Conservation (phyloP, 257 asterid genomes). For the Verbascum thapsus region DNA sequence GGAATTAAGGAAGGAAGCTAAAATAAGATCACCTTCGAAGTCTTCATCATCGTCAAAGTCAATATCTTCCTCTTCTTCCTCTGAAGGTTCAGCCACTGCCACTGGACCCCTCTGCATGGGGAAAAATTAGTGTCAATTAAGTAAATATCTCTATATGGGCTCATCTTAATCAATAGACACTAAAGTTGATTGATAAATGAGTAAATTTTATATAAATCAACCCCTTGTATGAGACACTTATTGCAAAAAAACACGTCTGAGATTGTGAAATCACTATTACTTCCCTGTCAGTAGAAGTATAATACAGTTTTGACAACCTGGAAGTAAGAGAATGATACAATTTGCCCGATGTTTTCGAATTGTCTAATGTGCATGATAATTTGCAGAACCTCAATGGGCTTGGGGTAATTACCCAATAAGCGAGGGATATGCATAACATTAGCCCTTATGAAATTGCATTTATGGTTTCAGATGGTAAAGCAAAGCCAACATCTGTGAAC, state of each 20-base stretch:
- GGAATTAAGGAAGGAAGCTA: constrained; percentile 8
- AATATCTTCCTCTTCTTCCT: constrained; percentile 76
- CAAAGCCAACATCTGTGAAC: neutral
- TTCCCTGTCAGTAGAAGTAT: too few relatives aligned
- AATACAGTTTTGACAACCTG: too few relatives aligned
- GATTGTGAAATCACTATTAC: too few relatives aligned
- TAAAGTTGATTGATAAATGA: too few relatives aligned
- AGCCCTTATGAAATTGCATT: neutral
- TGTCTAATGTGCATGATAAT: too few relatives aligned
- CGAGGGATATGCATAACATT: neutral
- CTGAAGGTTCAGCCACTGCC: constrained; percentile 65
- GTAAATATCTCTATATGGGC: constrained; percentile 14
- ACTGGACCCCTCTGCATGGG: constrained; percentile 69
- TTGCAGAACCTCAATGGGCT: too few relatives aligned
- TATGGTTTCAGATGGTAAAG: neutral
- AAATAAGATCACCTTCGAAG: constrained; percentile 63
- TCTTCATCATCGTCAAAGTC: constrained; percentile 92
- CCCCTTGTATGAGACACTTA: too few relatives aligned
- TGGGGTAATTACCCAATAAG: too few relatives aligned
- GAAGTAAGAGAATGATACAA: too few relatives aligned
- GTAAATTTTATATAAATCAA: too few relatives aligned
- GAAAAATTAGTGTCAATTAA: constrained; percentile 15
- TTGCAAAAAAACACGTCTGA: too few relatives aligned
- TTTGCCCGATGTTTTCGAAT: too few relatives aligned
- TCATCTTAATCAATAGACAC: neutral